Evolutionary conservation across 2,329 filamentous ascomycete species (phyloP).

Genomic region (Bipolaris oryzae): DNA sequence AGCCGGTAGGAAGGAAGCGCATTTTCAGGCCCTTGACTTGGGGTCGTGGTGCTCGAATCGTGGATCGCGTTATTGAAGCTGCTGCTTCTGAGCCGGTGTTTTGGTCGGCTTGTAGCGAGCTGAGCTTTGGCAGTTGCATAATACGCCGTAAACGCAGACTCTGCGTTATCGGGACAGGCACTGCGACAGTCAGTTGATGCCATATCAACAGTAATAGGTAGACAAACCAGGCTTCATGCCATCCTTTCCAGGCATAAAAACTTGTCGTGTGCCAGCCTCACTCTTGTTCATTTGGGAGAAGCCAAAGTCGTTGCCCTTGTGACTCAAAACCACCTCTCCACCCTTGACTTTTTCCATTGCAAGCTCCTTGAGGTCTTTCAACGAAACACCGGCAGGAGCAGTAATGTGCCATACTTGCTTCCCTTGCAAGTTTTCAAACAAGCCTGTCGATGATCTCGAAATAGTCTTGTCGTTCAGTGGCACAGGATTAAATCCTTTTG

Average conservation of each 20-base stretch:
- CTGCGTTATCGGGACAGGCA: slow-evolving; percentile 55
- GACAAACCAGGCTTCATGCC: slow-evolving; percentile 63
- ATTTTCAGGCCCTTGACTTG: slow-evolving; percentile 72
- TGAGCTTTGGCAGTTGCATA: slow-evolving; percentile 58
- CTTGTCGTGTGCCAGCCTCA: slow-evolving; percentile 61
- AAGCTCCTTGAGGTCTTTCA: slow-evolving; percentile 69
- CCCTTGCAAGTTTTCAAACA: slow-evolving; percentile 67
- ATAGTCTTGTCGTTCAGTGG: slow-evolving; percentile 53
- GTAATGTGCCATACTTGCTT: slow-evolving; percentile 85
- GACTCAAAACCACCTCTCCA: slow-evolving; percentile 62
- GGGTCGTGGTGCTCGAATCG: slow-evolving; percentile 61
- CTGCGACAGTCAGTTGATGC: slow-evolving; percentile 24
- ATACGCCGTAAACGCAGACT: slow-evolving; percentile 70
- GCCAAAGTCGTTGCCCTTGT: slow-evolving; percentile 69
- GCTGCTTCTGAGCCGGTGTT: slow-evolving; percentile 50
- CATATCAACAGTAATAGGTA: background rate
- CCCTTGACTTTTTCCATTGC: slow-evolving; percentile 64
- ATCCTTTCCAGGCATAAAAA: slow-evolving; percentile 65
- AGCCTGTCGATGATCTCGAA: slow-evolving; percentile 44
- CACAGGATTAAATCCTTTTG: slow-evolving; percentile 56
- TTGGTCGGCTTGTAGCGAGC: slow-evolving; percentile 49
- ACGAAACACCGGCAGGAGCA: slow-evolving; percentile 71
- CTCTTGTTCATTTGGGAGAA: slow-evolving; percentile 59
- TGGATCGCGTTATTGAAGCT: slow-evolving; percentile 53
- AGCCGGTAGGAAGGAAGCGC: slow-evolving; percentile 71